These are phyloP conservation scores for Pleurotus pulmonarius DNA, from an alignment of 768 basidiomycete species.

Conservation along the genomic window DNA sequence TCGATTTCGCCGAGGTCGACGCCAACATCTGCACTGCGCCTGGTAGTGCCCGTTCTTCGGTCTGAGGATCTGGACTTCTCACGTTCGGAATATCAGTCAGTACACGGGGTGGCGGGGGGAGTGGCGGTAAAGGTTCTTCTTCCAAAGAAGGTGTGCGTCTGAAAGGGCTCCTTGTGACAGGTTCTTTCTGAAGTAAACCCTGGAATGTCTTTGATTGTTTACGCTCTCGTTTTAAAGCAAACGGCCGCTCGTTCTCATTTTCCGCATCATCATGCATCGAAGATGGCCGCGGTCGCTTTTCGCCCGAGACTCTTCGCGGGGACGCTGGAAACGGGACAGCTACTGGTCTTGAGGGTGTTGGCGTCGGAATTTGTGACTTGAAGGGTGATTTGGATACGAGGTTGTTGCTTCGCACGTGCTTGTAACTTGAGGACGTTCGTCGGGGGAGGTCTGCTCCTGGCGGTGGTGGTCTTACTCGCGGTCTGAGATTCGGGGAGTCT, in stretches of 20 bases:
- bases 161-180: conserved; percentile 84
- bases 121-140: conserved; percentile 15
- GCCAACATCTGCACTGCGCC: conserved; percentile 12
- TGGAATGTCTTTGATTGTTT: conserved; percentile 75
- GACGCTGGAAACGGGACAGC: conserved; percentile 30
- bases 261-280: conserved; percentile 71
- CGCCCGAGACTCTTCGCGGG: conserved; percentile 62
- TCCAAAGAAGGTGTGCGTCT: conserved; percentile 24
- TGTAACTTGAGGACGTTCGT: conserved; percentile 74
- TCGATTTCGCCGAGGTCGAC: not conserved
- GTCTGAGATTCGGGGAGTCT: conserved; percentile 36
- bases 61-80: conserved; percentile 17
- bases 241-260: conserved; percentile 65
- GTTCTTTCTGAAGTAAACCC: conserved; percentile 69
- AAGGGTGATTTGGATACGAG: conserved; percentile 88
- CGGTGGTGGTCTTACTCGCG: conserved; percentile 17
- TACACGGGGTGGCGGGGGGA: conserved; percentile 16
- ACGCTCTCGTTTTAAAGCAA: conserved; percentile 66
- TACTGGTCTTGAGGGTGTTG: conserved; percentile 23
- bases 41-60: conserved; percentile 22
- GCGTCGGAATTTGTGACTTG: conserved; percentile 60
- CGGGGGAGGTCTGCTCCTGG: conserved; percentile 56
- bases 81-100: conserved; percentile 7
- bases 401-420: conserved; percentile 70
- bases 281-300: conserved; percentile 70